These are phyloP conservation scores for Passalora sequoiae DNA, from an alignment of 2,329 filamentous ascomycete species.

Conservation along the genomic window DNA sequence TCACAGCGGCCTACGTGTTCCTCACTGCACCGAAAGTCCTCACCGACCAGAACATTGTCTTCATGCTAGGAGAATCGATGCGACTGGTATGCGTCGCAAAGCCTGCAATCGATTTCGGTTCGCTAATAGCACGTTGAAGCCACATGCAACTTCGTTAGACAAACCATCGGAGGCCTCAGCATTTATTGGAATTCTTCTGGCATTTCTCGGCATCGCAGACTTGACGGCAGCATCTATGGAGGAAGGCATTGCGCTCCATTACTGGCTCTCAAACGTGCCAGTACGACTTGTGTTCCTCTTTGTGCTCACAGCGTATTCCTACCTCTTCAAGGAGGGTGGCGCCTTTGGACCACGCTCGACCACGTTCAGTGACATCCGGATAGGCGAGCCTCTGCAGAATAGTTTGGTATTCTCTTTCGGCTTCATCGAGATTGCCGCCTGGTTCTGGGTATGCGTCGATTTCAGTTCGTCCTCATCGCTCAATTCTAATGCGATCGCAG, in stretches of 20 bases:
- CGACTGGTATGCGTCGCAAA: conserved; percentile 64
- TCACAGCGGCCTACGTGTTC: conserved; percentile 80
- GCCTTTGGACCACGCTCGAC: conserved; percentile 33
- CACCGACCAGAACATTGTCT: conserved; percentile 74
- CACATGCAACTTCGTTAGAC: conserved; percentile 62
- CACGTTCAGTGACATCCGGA: conserved; percentile 21
- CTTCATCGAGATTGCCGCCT: conserved; percentile 75
- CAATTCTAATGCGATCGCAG: conserved; percentile 21
- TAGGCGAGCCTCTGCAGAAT: conserved; percentile 68
- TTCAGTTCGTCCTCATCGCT: neutral
- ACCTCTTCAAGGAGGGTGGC: conserved; percentile 54
- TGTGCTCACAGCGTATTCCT: conserved; percentile 58
- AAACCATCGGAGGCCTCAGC: conserved; percentile 63
- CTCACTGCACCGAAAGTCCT: conserved; percentile 66
- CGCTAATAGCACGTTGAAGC: too few relatives aligned
- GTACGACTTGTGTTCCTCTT: conserved; percentile 63
- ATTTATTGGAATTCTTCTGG: conserved; percentile 63
- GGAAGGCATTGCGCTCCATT: conserved; percentile 40
- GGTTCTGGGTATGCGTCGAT: conserved; percentile 67
- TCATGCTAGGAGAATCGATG: conserved; percentile 77
- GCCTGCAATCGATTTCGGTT: too few relatives aligned
- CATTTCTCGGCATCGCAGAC: conserved; percentile 51
- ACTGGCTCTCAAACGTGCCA: conserved; percentile 52
- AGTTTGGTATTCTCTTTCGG: conserved; percentile 77
- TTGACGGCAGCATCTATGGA: conserved; percentile 44